These are phyloP conservation scores for Paraphoma sp. DNA, from an alignment of 2,329 filamentous ascomycete species.

Conservation along the genomic window DNA sequence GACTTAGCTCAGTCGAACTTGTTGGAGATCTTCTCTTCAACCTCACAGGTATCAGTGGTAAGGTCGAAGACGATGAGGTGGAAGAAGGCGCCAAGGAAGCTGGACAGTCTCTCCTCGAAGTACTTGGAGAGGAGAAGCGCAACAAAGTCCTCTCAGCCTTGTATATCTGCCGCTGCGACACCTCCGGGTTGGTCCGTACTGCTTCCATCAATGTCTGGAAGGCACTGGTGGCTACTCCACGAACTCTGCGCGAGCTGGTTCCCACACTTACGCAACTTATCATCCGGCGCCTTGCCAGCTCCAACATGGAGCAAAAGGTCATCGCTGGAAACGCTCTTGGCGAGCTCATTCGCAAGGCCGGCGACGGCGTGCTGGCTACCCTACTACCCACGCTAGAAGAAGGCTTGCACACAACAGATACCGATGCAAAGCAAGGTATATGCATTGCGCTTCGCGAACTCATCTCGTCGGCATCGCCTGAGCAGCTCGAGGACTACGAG, in stretches of 20 bases:
- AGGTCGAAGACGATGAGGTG: conserved; percentile 76
- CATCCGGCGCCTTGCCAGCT: conserved; percentile 89
- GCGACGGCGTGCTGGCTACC: conserved; percentile 87
- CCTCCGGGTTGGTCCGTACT: conserved; percentile 85
- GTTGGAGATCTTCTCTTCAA: conserved; percentile 98
- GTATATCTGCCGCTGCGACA: conserved; percentile 98
- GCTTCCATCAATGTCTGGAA: conserved; percentile 97
- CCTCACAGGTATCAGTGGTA: conserved; percentile 88
- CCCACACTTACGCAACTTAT: conserved; percentile 94
- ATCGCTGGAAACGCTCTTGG: conserved; percentile 97
- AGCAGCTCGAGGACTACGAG: conserved; percentile 91
- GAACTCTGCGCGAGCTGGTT: conserved; percentile 91
- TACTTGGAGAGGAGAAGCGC: conserved; percentile 92
- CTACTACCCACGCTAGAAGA: conserved; percentile 91
- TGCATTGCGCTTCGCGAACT: conserved; percentile 95
- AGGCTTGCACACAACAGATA: conserved; percentile 87
- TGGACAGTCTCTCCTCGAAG: conserved; percentile 89
- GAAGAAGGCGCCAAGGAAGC: conserved; percentile 85
- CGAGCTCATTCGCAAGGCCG: conserved; percentile 95
- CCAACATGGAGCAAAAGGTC: conserved; percentile 98
- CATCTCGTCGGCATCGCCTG: conserved; percentile 84
- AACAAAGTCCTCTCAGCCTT: conserved; percentile 97
- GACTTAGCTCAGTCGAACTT: conserved; percentile 96
- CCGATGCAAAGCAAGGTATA: conserved; percentile 94
- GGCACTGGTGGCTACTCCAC: conserved; percentile 88